Evolutionary conservation across 805 yeast species (phyloP), one percentile per base, ranked within the genome.

Genomic region (Wickerhamomyces sydowiorum): DNA sequence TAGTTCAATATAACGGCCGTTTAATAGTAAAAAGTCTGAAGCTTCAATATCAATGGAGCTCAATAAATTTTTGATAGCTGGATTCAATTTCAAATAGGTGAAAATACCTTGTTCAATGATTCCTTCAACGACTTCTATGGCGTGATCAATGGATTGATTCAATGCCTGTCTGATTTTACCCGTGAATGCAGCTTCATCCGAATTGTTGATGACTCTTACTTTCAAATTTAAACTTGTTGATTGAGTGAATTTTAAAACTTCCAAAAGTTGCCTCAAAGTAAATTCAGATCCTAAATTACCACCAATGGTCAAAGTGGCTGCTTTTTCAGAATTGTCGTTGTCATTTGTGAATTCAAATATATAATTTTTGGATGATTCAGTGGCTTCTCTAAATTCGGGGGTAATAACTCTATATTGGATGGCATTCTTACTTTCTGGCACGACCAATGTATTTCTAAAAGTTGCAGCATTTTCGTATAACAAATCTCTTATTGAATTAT

Each of bases 1-100:
- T 24, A 63, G 63, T 49, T 57, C 69, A 41, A 72, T 64, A 59
- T 56, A 56, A 49, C 88, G 70, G 13, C 88, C 84, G 51, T 80
- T 80, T 20, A 78, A 50, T 8, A 76, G 53, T 8, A 80, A 37
- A 42, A 70, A 73, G 2, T 70, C 54, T 22, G 57, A 60, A 9
- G 62, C 57, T 2, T 68, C 62, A 6, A 73, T 51, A 6, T 54
- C 58, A 41, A 62, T 60, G 3, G 43, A 29, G 27, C 61, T 57
- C 29, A 73, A 54, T 17, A 66, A 30, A 2, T 50, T 20, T 8
- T 28, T 30, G 12, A 57, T 29, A 1, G 17, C 39, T 2, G 40
- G 31, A 21, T 48, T 40, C 8, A 27, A 37, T 37, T 20, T n/a
- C 7, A 13, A 8, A 7, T 39, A 47, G 41, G 52, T 29, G 48